Evolutionary conservation across 805 yeast species (phyloP), one percentile per base, ranked within the genome.

Genomic region (Saccharomycopsis amapae): DNA sequence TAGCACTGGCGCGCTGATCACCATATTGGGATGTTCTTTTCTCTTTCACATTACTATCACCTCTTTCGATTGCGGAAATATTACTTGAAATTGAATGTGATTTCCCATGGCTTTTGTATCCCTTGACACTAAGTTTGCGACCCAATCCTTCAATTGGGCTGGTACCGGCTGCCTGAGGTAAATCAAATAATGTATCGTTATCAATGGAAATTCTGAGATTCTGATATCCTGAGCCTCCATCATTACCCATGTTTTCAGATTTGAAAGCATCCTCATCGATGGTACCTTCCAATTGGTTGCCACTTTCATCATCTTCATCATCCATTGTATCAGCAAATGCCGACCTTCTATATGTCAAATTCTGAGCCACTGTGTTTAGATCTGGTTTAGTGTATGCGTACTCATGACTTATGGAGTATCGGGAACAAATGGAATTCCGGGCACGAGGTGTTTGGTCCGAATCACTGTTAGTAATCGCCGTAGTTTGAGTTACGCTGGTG

Each of bases 11-110:
- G 12, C 40, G 15, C 20, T 15, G 13, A 26, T 26, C 10, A 26
- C 30, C 12, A 12, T 9, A 12, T 26, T 12, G 7, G 13, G 26
- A 17, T 19, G 17, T 17, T 24, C 41, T 20, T n/a, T n/a, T n/a
- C n/a, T n/a, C n/a, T n/a, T n/a, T n/a, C n/a, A n/a, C n/a, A n/a
- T n/a, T n/a, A 15, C 24, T 23, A 28, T 10, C 7, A 18, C 13
- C n/a, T 17, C 36, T 38, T 31, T 34, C 51, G 5, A 22, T 5
- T 2, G 45, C 38, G 2, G 52, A 44, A 10, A 48, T 6, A 34
- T 48, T 48, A 23, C 52, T 48, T 4, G 49, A 37, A 28, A 48
- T 45, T 7, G 46, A 41, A 20, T 48, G 52, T 5, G 49, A 36
- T 33, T 45, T 40, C 5, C 41, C 46, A 26, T 46, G 46, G 20